Conservation (phyloP, 2,329 filamentous ascomycete species). For the Hypocreales sp. region DNA sequence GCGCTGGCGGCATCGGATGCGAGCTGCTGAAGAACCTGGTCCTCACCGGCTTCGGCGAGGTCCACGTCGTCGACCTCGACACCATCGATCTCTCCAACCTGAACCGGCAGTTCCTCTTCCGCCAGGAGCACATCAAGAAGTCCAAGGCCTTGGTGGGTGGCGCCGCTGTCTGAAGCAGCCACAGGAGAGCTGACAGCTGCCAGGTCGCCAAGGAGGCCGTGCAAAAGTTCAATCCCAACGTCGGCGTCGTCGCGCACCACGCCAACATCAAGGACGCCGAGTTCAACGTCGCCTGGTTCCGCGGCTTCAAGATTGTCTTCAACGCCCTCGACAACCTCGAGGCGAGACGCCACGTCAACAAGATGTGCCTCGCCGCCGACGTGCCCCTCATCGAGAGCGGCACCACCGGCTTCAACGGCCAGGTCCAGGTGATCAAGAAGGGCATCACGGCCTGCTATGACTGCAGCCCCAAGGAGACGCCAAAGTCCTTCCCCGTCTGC, state of each 20-base stretch:
- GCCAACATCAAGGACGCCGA: constrained; percentile 84
- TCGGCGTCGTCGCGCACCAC: constrained; percentile 77
- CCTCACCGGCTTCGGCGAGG: constrained; percentile 78
- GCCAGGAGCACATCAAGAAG: constrained; percentile 95
- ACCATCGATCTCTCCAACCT: constrained; percentile 97
- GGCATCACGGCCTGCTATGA: constrained; percentile 91
- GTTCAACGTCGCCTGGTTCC: constrained; percentile 84
- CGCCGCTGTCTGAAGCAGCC: too few relatives aligned
- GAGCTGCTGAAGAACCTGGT: constrained; percentile 95
- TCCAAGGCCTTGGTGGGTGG: constrained; percentile 70
- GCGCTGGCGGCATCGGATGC: constrained; percentile 92
- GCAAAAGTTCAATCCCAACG: constrained; percentile 74
- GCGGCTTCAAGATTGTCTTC: constrained; percentile 71
- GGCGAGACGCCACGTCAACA: constrained; percentile 86
- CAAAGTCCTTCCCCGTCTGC: constrained; percentile 89
- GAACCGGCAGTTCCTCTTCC: constrained; percentile 93
- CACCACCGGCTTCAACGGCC: constrained; percentile 93
- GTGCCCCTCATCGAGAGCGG: constrained; percentile 91
- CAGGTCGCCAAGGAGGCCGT: constrained; percentile 89
- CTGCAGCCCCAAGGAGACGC: constrained; percentile 75
- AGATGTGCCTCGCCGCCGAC: constrained; percentile 87
- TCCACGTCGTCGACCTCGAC: constrained; percentile 92
- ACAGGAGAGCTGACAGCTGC: constrained; percentile 7
- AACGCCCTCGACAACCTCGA: constrained; percentile 96
- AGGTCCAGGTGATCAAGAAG: constrained; percentile 93